Evolutionary conservation across 2,329 filamentous ascomycete species (phyloP), one percentile per base, ranked within the genome.

Genomic region (Amauroascus verrucosus): DNA sequence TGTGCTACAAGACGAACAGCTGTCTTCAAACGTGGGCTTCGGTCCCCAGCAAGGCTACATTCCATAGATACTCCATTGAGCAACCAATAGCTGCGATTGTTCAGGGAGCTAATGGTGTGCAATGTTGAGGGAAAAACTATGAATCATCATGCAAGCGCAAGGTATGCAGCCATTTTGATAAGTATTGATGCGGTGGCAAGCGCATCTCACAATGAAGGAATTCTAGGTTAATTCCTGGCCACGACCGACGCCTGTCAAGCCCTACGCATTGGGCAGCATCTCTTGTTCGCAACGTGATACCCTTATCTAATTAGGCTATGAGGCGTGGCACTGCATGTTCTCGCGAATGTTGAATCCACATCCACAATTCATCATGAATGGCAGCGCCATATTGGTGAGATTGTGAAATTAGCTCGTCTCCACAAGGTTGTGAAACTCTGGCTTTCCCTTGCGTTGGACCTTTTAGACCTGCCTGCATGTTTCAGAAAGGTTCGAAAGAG

Each of bases 201-300:
- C 18, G 8, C 13, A 24, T 3, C 13, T 6, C 32, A 26, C 30
- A 2, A 8, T 37, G 46, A 26, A 37, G n/a, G 13, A 9, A 7
- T 30, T 45, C 14, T 9, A 24, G 43, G 14, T 28, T 13, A 24
- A n/a, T 40, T 14, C 47, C 47, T 8, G 47, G 22, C 30, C 13
- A 22, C n/a, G 1, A 14, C n/a, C 9, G 32, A 14, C 18, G 9
- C 2, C 2, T 37, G 1, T 37, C 28, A 13, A 35, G 32, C 14
- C 20, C 28, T 9, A 13, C 26, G 14, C n/a, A 40, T 49, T 49
- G 47, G 47, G 47, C 47, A 49, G 47, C 47, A 49, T 40, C 18
- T 40, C 22, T 13, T 28, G 20, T 40, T 49, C 22, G 33, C 33
- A 30, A 40, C 35, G 40, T 38, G 18, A n/a, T 44, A 44, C 22